Evolutionary conservation across 805 yeast genomes (phyloP).

Genomic region (Cephaloascus albidus): DNA sequence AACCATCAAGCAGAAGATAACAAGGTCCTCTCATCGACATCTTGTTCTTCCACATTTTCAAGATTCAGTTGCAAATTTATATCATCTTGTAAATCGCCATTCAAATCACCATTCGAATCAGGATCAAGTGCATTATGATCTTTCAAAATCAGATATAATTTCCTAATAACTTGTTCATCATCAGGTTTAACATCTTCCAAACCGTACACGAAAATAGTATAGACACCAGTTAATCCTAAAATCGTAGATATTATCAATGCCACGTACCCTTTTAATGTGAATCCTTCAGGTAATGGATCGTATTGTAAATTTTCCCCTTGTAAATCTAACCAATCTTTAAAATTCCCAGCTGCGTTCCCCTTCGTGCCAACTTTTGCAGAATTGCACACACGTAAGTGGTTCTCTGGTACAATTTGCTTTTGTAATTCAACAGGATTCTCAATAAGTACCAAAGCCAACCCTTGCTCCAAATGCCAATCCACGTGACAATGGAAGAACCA

Average conservation of each 20-base stretch:
- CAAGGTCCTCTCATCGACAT: background rate
- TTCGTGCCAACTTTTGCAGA: conserved; percentile 30
- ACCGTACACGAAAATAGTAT: conserved; percentile 53
- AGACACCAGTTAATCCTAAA: conserved; percentile 52
- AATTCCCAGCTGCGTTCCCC: conserved; percentile 73
- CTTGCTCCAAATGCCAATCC: conserved; percentile 81
- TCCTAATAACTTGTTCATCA: conserved; percentile 19
- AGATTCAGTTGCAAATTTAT: background rate
- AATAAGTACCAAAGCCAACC: conserved; percentile 60
- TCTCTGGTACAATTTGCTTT: conserved; percentile 28
- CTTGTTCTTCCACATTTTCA: background rate
- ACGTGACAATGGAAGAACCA: conserved; percentile 94
- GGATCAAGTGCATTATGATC: background rate
- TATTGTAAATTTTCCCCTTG: conserved; percentile 54
- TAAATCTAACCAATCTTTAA: conserved; percentile 45
- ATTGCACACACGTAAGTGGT: conserved; percentile 41
- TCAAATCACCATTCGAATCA: too few relatives aligned
- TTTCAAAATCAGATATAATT: background rate
- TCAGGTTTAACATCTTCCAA: conserved; percentile 49
- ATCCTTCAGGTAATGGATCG: conserved; percentile 58
- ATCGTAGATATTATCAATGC: conserved; percentile 48
- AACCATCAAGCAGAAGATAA: background rate
- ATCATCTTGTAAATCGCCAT: too few relatives aligned
- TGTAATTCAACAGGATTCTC: conserved; percentile 59
- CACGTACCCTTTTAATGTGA: conserved; percentile 60